phyloP scores from a whole-genome alignment of 2,329 filamentous ascomycete genomes.

The Aspergillus latus region DNA sequence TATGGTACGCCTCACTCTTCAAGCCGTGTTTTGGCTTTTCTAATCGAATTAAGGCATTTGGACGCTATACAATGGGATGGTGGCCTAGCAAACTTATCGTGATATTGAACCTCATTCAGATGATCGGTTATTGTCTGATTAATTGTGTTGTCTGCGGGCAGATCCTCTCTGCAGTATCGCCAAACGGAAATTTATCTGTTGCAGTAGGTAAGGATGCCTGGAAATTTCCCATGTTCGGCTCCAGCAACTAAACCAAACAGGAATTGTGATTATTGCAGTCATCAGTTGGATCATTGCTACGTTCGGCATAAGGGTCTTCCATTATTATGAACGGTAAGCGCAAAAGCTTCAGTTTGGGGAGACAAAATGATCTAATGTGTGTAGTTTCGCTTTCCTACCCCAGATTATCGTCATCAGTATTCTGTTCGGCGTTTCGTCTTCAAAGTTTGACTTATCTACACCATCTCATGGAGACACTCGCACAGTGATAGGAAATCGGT shows the following conservation, averaged over 20 bases:
- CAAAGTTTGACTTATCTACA: slow-evolving; percentile 58
- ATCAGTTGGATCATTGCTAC: slow-evolving; percentile 65
- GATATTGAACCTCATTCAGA: slow-evolving; percentile 61
- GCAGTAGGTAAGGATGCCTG: slow-evolving; percentile 54
- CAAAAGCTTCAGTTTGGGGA: background rate
- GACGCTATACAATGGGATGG: slow-evolving; percentile 65
- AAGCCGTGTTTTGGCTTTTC: slow-evolving; percentile 2
- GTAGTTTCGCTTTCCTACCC: slow-evolving; percentile 63
- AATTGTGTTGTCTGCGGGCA: slow-evolving; percentile 67
- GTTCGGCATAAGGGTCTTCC: slow-evolving; percentile 67
- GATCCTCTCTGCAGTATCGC: slow-evolving; percentile 65
- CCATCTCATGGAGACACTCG: slow-evolving; percentile 52
- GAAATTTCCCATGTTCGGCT: background rate
- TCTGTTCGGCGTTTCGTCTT: slow-evolving; percentile 61
- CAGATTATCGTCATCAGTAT: slow-evolving; percentile 62
- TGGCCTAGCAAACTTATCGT: slow-evolving; percentile 65
- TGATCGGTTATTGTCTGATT: slow-evolving; percentile 63
- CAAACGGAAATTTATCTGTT: slow-evolving; percentile 58
- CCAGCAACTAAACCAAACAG: slow-evolving; percentile 22
- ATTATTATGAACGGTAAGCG: slow-evolving; percentile 63
- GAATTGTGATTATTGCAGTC: slow-evolving; percentile 63
- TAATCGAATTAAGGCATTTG: slow-evolving; percentile 47
- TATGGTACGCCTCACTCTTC: slow-evolving; percentile 45
- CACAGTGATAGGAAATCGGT: slow-evolving; percentile 53
- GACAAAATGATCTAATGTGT: slow-evolving; percentile 16